Base-by-base conservation (phyloP, 768 basidiomycete genomes). In the Mycena indigotica region DNA sequence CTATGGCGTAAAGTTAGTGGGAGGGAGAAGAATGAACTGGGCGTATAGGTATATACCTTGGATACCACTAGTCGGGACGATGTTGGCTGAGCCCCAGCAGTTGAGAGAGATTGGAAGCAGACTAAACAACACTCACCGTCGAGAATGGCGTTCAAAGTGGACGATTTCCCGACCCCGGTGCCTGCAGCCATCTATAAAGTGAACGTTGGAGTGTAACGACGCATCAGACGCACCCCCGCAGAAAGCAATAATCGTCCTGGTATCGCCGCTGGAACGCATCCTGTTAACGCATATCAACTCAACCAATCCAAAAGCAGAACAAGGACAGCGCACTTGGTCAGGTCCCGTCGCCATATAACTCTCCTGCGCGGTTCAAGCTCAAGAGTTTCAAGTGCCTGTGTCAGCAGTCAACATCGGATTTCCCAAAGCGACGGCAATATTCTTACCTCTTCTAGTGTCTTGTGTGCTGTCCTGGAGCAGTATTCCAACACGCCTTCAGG, bases 31-130 rank as follows among this genome's bases (percentile, higher is more conserved):
- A n/a, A n/a, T n/a, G n/a, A n/a, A n/a, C n/a, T n/a, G 46, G 29
- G 50, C 12, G 57, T 26, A 16, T 16, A 24, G 64, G 64, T 26
- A 55, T 21, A n/a, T 44, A 84, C 84, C 83, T 61, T 82, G 76
- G 84, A 86, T 86, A 24, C 85, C 84, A 58, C 82, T 85, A 3
- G 85, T 86, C 3, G 85, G 85, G 15, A 87, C 84, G 48, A 86
- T 78, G 58, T 82, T 84, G 62, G 84, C 84, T 83, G 38, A 49
- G 26, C 15, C 2, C 26, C n/a, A 29, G 57, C 45, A 12, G 23
- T 35, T 28, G 26, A 3, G 24, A 21, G 3, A 28, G n/a, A n/a
- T n/a, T n/a, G n/a, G n/a, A 53, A 16, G 25, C 10, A 44, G 23
- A 48, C 30, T 19, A 16, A 29, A 39, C 13, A n/a, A n/a, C n/a